Evolutionary conservation across 1,139 yeast genomes (phyloP).

Genomic region (Nakaseomyces glabratus): DNA sequence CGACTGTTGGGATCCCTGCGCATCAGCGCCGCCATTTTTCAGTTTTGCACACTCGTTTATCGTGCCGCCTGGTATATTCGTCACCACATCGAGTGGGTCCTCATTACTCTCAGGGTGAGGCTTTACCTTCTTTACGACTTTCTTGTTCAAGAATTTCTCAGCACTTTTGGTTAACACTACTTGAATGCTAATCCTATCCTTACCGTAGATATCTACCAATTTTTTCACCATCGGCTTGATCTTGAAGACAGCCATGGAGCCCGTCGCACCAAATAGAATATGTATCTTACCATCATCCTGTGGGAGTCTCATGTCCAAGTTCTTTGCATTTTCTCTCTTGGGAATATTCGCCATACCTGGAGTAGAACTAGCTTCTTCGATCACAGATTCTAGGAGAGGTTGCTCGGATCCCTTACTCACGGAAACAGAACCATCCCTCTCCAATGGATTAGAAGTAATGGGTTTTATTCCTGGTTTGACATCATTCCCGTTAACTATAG

Average conservation of each 20-base stretch:
- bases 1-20: neutral
- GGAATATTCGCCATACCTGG: slow-evolving; percentile 25
- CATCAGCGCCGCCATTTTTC: neutral
- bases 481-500: too few relatives aligned
- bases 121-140: slow-evolving; percentile 22
- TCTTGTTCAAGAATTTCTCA: slow-evolving; percentile 60
- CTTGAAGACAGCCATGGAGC: slow-evolving; percentile 72
- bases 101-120: neutral
- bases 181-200: slow-evolving; percentile 66
- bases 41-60: neutral
- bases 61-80: slow-evolving; percentile 5
- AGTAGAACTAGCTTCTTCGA: slow-evolving; percentile 18
- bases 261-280: slow-evolving; percentile 81
- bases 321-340: slow-evolving; percentile 42
- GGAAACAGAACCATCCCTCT: slow-evolving; percentile 7
- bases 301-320: slow-evolving; percentile 72
- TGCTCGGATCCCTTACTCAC: slow-evolving; percentile 5
- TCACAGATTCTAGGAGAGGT: slow-evolving; percentile 16
- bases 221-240: slow-evolving; percentile 66
- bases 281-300: slow-evolving; percentile 89
- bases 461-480: slow-evolving; percentile 9
- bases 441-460: slow-evolving; percentile 6
- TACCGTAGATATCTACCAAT: slow-evolving; percentile 68
- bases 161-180: slow-evolving; percentile 75
- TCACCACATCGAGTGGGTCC: too few relatives aligned